A percentile compares a stretch with the other conserved stretches of the same genome.
phyloP scores from a whole-genome alignment of 305 asterid species.

The Fraxinus greggii region DNA sequence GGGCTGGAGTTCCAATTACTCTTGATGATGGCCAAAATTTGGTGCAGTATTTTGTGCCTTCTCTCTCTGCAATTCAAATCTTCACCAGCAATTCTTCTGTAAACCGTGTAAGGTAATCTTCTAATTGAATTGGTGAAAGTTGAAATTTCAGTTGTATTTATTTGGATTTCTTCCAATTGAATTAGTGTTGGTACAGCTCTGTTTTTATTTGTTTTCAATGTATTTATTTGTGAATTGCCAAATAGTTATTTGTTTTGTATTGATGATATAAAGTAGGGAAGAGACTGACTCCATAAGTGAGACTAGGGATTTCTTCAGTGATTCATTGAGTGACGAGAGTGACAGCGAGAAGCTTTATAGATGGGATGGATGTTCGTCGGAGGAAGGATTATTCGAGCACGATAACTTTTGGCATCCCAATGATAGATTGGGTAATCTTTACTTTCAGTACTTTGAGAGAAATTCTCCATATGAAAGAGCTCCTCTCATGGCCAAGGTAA shows the following conservation, averaged over 20 bases:
- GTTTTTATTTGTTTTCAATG: not conserved
- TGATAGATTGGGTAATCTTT: conserved; percentile 86
- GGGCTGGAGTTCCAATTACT: conserved; percentile 78
- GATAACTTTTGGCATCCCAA: conserved; percentile 61
- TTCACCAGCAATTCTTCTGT: conserved; percentile 72
- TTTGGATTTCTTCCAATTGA: not conserved
- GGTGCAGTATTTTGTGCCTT: conserved; percentile 82
- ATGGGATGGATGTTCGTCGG: conserved; percentile 89
- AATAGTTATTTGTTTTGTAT: not conserved
- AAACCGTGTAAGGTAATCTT: conserved; percentile 63
- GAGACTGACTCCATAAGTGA: conserved; percentile 73
- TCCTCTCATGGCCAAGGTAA: conserved; percentile 86
- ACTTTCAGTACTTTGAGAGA: conserved; percentile 79
- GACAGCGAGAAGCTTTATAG: conserved; percentile 91
- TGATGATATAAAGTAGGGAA: conserved; percentile 44
- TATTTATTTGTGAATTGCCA: not conserved
- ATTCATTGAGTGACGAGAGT: conserved; percentile 86
- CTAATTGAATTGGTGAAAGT: not conserved
- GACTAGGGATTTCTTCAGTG: conserved; percentile 86
- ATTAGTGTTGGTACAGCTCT: not conserved
- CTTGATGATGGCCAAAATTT: conserved; percentile 66
- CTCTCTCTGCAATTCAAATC: conserved; percentile 92
- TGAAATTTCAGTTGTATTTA: not conserved
- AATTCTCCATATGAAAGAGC: conserved; percentile 88
- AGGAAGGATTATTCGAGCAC: conserved; percentile 71